Base-by-base conservation (phyloP, 2,329 filamentous ascomycete genomes). In the Phaeosphaeriaceae sp. region DNA sequence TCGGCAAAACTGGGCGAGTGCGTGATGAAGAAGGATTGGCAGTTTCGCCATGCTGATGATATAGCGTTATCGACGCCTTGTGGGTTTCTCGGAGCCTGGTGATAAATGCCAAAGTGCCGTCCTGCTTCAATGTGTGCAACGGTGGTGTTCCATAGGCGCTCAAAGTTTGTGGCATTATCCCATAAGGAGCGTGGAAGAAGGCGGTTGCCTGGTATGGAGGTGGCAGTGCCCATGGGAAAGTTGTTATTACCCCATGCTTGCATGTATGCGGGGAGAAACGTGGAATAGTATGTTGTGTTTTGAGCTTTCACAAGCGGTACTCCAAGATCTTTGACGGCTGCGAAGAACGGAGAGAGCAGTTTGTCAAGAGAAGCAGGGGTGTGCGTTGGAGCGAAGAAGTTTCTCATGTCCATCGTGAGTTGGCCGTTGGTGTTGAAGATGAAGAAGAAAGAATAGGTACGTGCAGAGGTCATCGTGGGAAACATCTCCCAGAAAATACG, bases 1-100 rank as follows among this genome's bases (percentile, higher is more conserved):
- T 68, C 53, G 0, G 58, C 57, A n/a, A 60, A 53, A 11, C 62
- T 62, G 1, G 61, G 25, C 3, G 48, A 50, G 17, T 19, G 58
- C 25, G 63, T 63, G 33, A 74, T 71, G n/a, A 69, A 58, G 40
- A 72, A 70, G 7, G 60, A 62, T n/a, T 66, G 58, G 2, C 62
- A 53, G 21, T 67, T 61, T 7, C 70, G 67, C 60, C 68, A 74
- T 4, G 64, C 64, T 1, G 69, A 62, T 20, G 63, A 66, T 1
- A 74, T 67, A 15, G 71, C 68, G 53, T 74, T 74, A 53, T 68
- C 62, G 17, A 57, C 50, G 19, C 60, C 45, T 1, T 60, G 40
- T 0, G 62, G 53, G 33, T 72, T 69, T 7, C 54, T 48, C 7
- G 66, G 65, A 5, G 67, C 61, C 55, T 67, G 59, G 54, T 71